Evolutionary conservation across 306 rosid species (phyloP), one percentile per base, ranked within the genome.

Genomic region (Cucumis cinereus): DNA sequence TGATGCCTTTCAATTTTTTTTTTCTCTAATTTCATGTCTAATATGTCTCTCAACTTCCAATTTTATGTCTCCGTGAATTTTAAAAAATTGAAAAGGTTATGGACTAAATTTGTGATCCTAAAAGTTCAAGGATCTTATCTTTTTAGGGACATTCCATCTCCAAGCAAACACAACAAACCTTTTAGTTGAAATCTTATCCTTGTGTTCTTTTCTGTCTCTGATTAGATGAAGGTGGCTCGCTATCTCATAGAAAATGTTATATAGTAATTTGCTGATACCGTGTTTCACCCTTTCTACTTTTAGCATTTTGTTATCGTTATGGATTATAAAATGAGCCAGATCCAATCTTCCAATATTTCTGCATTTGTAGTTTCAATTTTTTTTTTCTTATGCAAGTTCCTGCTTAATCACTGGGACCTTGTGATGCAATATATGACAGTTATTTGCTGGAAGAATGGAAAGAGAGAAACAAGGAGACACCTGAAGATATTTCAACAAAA

Each of bases 361-460:
- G 20, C 54, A 56, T 28, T 35, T 56, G 24, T 79, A 58, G 40
- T 58, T 56, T 22, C 6, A 10, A 8, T 33, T 15, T 1, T 16
- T 14, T 30, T 13, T 57, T 28, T 23, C 17, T 17, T 70, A 24
- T 70, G 75, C 50, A 20, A 56, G 78, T 74, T 41, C 62, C 23
- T 30, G 50, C 59, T 50, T 22, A 50, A 30, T 60, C 59, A 16
- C 38, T 70, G 49, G 26, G 76, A 77, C 28, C 53, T 77, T 11
- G 3, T 72, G 57, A 50, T 72, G 76, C 43, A 15, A 16, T 71
- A 7, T 72, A 72, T 72, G 57, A 52, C 86, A 93, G 98, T 83
- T 93, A 93, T 81, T 82, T 93, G 85, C 87, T 88, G 88, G 96
- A 93, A 87, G 98, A 93, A 83, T 91, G 98, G 98, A 93, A 89